Base-by-base conservation (phyloP, 805 yeast genomes). In the Candida coleopterorum region DNA sequence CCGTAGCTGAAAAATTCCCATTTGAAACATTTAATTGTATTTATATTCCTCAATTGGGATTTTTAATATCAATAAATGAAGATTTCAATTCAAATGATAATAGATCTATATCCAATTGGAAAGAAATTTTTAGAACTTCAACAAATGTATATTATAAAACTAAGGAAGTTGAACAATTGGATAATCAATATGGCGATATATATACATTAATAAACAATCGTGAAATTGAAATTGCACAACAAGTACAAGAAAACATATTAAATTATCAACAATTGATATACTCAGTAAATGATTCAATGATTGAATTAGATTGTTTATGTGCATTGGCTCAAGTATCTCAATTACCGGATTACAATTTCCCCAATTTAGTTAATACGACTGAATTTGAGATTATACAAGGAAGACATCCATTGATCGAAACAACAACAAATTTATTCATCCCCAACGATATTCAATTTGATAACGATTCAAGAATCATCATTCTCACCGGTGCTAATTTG, bases 341-440 rank as follows among this genome's bases (percentile, higher is more conserved):
- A 8, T 18, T 26, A 10, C 29, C 33, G 18, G 32, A 33, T 16
- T 34, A 34, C 14, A 21, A 16, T 9, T 31, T 22, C 7, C 43
- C 43, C 8, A 15, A 20, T 8, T 12, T 40, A 6, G 20, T 31
- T 6, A 23, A 29, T 17, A 4, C 15, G 14, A 16, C 18, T 15
- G 32, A 28, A 2, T 45, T 65, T 4, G 51, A 53, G 3, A 57
- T 74, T 11, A 43, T 43, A 12, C 52, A 59, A 2, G 79, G 79
- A 0, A 53, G 75, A 17, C 77, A 75, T 47, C 67, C 75, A 0
- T 45, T 75, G 0, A 67, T 67, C 25, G 78, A 72, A 41, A 56
- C 62, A 4, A 32, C 54, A 3, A 60, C 62, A 1, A 49, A 53
- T 3, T 49, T 62, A 17, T 68, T 64, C 41, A 66, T 72, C 11